Evolutionary conservation across 2,329 filamentous ascomycete species (phyloP).

Genomic region (Fusarium agapanthi): DNA sequence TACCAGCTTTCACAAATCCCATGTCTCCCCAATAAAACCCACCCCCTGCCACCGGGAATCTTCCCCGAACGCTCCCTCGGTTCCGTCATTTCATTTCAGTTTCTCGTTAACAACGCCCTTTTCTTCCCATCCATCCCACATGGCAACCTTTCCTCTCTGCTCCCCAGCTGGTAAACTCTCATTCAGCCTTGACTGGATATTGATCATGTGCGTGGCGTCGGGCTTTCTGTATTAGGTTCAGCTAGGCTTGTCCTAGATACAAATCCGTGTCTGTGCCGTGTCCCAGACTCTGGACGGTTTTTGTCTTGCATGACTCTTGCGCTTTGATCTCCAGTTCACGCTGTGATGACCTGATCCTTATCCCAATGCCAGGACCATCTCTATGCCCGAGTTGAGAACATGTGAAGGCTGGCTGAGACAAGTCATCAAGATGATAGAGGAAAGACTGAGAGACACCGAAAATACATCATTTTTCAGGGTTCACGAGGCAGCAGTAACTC

Average conservation of each 20-base stretch:
- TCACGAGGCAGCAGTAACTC: background rate
- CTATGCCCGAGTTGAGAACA: background rate
- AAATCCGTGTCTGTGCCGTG: conserved; percentile 25
- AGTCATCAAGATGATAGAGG: background rate
- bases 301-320: conserved; percentile 33
- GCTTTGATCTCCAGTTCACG: conserved; percentile 1
- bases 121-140: conserved; percentile 11
- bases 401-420: background rate
- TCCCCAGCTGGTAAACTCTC: background rate
- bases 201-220: conserved; percentile 36
- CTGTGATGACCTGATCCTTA: background rate
- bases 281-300: conserved; percentile 21
- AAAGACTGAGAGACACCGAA: background rate
- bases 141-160: conserved; percentile 20
- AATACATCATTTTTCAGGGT: conserved; percentile 10
- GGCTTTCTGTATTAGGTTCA: conserved; percentile 32
- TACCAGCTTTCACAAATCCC: conserved; percentile 25
- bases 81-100: conserved; percentile 19
- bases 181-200: conserved; percentile 4
- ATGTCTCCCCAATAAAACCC: conserved; percentile 13
- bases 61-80: conserved; percentile 22
- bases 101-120: conserved; percentile 10
- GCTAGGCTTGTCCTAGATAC: conserved; percentile 35
- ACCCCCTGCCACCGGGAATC: conserved; percentile 31
- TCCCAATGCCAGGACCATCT: background rate